Evolutionary conservation across 805 yeast genomes (phyloP), one percentile per base, ranked within the genome.

Genomic region (Priceomyces haplophilus): DNA sequence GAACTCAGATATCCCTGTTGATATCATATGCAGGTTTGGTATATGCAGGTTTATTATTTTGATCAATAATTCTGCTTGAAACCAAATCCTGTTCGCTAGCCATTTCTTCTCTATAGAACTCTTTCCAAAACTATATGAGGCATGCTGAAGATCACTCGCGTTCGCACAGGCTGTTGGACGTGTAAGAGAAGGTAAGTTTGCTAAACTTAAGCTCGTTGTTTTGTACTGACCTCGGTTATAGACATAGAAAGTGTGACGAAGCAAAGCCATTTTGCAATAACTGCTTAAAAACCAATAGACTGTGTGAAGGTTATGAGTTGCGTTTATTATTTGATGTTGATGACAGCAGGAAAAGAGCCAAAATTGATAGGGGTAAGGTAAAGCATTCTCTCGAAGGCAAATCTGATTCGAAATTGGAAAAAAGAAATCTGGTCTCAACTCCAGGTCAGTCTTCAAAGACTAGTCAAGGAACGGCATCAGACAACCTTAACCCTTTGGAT

Each of bases 211-310:
- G n/a, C n/a, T 27, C 15, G 5, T 27, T 24, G 2, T 19, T 8
- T 19, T 12, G 16, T 29, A 13, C 13, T 20, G 20, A 33, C 44
- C 37, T 15, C 15, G 8, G 24, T 27, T 53, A 47, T 25, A 72
- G 82, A 42, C 71, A 79, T 45, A 58, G 80, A 41, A 78, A 78
- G 48, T 78, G 83, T 53, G 83, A 78, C 51, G 83, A 78, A 50
- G 64, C 65, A 2, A 76, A 73, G 46, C 83, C 83, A 1, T 48
- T 42, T 7, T 78, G 83, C 54, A 55, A 60, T 31, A 78, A 76
- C 51, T 78, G 83, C 46, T 16, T 58, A 2, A 66, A 61, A 20
- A 62, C 70, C 2, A 76, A 76, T 1, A 56, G 75, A 24, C 44
- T 41, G 7, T 78, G 83, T 45, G 80, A 65, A 41, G 82, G 80